phyloP scores from a whole-genome alignment of 805 yeast species.

The Wickerhamomyces ciferrii region DNA sequence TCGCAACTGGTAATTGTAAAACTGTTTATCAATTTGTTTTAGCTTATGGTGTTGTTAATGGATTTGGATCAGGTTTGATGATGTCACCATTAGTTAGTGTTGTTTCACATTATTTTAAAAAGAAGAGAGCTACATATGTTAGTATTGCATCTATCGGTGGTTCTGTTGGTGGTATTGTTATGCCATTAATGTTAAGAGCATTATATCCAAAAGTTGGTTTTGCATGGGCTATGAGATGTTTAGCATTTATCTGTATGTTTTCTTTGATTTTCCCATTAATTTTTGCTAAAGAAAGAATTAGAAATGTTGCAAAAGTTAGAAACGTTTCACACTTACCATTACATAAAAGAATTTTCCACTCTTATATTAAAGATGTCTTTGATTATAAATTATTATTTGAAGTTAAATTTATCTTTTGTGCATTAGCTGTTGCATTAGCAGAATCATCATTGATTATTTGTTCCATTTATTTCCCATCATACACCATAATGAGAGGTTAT shows the following conservation, averaged over 20 bases:
- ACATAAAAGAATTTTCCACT: conserved; percentile 1
- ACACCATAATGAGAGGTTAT: conserved; percentile 42
- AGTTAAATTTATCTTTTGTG: conserved; percentile 34
- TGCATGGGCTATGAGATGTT: conserved; percentile 50
- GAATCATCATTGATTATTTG: conserved; percentile 27
- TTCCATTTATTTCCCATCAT: conserved; percentile 46
- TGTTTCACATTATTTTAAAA: conserved; percentile 59
- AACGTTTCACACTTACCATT: conserved; percentile 5
- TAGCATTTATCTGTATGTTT: conserved; percentile 39
- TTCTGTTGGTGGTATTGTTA: conserved; percentile 47
- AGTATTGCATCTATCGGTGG: conserved; percentile 48
- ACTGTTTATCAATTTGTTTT: conserved; percentile 55
- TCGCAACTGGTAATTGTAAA: conserved; percentile 46
- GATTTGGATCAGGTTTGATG: conserved; percentile 52
- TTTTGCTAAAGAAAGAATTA: conserved; percentile 32
- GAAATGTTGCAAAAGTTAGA: background rate
- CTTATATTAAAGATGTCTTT: conserved; percentile 23
- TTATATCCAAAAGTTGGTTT: conserved; percentile 43
- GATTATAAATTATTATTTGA: conserved; percentile 35
- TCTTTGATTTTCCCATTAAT: conserved; percentile 27
- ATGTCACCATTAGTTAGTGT: conserved; percentile 55
- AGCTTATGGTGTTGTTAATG: conserved; percentile 47
- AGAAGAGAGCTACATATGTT: conserved; percentile 49
- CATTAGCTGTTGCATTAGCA: conserved; percentile 36
- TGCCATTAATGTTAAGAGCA: conserved; percentile 46